These are phyloP conservation scores for Physcomitrellopsis africana DNA, from an alignment of 225 moss, liverwort and hornwort genomes.

Conservation along the genomic window DNA sequence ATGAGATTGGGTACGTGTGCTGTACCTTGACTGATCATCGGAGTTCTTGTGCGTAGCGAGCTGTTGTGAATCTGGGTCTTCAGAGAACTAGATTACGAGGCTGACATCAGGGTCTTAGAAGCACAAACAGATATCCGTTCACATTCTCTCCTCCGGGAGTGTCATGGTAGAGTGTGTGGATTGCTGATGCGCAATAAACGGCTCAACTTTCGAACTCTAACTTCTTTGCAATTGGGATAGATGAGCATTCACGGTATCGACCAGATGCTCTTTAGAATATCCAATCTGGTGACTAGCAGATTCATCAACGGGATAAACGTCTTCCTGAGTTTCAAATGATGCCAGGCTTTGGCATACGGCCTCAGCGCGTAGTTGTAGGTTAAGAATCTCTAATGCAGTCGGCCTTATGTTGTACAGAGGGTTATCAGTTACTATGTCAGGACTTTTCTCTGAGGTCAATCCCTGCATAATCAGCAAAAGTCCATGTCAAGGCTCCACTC, in stretches of 20 bases:
- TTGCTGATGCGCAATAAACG: slow-evolving; percentile 25
- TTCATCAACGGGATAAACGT: neutral
- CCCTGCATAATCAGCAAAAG: slow-evolving; percentile 30
- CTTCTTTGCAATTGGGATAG: slow-evolving; percentile 53
- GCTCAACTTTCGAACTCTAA: slow-evolving; percentile 34
- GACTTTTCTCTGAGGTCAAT: slow-evolving; percentile 45
- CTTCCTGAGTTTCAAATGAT: slow-evolving; percentile 33
- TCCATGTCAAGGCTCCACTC: too few relatives aligned
- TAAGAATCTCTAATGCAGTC: slow-evolving; percentile 32
- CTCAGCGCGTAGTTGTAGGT: slow-evolving; percentile 49
- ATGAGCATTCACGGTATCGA: slow-evolving; percentile 56
- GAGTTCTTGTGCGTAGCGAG: too few relatives aligned
- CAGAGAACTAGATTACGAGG: neutral
- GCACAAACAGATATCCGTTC: neutral
- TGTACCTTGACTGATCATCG: too few relatives aligned
- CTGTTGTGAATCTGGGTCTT: too few relatives aligned
- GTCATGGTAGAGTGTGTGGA: slow-evolving; percentile 23
- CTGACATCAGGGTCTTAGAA: too few relatives aligned
- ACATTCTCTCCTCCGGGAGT: slow-evolving; percentile 34
- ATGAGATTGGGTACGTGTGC: too few relatives aligned
- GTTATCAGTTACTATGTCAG: slow-evolving; percentile 49
- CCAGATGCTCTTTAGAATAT: slow-evolving; percentile 49
- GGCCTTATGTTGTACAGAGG: slow-evolving; percentile 36
- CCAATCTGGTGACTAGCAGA: slow-evolving; percentile 37
- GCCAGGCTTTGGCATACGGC: slow-evolving; percentile 43